Evolutionary conservation across 1,284 basidiomycete genomes (phyloP).

Genomic region (Ceratobasidium sp.): DNA sequence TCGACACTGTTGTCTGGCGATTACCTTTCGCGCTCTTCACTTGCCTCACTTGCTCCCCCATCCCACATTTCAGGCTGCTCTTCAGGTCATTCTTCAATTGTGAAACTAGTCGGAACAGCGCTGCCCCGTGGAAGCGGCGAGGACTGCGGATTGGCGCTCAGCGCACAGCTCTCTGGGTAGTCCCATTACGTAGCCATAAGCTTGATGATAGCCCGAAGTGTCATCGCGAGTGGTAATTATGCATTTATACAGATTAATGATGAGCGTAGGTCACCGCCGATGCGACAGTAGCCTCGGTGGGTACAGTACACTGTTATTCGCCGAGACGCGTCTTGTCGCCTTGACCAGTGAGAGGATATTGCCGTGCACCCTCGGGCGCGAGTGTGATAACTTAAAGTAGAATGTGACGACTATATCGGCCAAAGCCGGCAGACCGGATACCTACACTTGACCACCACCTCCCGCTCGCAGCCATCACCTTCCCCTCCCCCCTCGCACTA

Average conservation of each 20-base stretch:
- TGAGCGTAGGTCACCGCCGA: not conserved
- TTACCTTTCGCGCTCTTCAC: too few species aligned
- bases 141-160: not conserved
- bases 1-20: too few species aligned
- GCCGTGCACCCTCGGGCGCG: too few species aligned
- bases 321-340: too few species aligned
- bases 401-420: too few species aligned
- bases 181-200: not conserved
- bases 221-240: too few species aligned
- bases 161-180: not conserved
- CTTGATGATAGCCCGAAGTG: not conserved
- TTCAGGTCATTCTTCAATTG: not conserved
- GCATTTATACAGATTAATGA: not conserved
- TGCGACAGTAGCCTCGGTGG: too few species aligned
- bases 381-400: too few species aligned
- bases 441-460: not conserved
- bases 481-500: not conserved
- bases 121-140: not conserved
- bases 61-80: too few species aligned
- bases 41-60: not conserved
- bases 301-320: too few species aligned
- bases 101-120: slow-evolving; percentile 1
- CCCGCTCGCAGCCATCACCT: not conserved
- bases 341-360: too few species aligned
- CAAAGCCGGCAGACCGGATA: too few species aligned